phyloP scores from a whole-genome alignment of 495 filamentous ascomycete genomes.

The Lasiosphaeriaceae sp. region DNA sequence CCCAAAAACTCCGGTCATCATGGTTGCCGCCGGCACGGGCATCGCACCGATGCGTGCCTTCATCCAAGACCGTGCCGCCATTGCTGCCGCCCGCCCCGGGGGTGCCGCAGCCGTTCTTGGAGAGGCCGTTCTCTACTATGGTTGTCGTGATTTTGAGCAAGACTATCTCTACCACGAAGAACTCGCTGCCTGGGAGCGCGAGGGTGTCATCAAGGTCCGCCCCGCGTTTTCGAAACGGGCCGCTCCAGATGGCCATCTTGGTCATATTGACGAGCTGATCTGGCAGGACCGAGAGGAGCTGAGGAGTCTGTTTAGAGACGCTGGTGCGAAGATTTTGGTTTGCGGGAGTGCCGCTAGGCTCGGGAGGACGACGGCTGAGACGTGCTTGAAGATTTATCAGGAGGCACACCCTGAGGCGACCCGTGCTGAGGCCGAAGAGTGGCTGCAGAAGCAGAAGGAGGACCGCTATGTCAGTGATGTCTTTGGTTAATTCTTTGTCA shows the following conservation, averaged over 20 bases:
- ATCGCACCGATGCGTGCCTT: constrained; percentile 64
- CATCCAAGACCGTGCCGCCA: constrained; percentile 55
- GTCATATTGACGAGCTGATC: constrained; percentile 58
- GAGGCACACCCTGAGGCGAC: constrained; percentile 36
- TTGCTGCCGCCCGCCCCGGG: constrained; percentile 32
- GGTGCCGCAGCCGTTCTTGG: constrained; percentile 24
- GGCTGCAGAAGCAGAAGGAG: constrained; percentile 50
- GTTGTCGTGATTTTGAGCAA: constrained; percentile 48
- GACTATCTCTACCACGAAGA: constrained; percentile 56
- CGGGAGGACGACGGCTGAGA: constrained; percentile 45
- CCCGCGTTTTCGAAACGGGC: constrained; percentile 19
- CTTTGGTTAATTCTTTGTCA: constrained; percentile 41
- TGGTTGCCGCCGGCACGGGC: constrained; percentile 51
- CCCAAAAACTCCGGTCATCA: constrained; percentile 55
- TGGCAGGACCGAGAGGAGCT: constrained; percentile 50
- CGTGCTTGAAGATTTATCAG: constrained; percentile 39
- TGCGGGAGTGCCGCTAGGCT: constrained; percentile 53
- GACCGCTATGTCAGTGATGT: constrained; percentile 61
- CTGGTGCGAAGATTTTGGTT: constrained; percentile 56
- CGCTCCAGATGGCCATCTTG: constrained; percentile 14
- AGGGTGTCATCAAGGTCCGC: constrained; percentile 49
- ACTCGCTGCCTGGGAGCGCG: constrained; percentile 46
- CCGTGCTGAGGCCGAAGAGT: constrained; percentile 44
- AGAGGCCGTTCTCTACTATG: constrained; percentile 50
- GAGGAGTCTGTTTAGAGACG: constrained; percentile 39